These are phyloP conservation scores for Ceratobasidium sp. DNA, from an alignment of 1,284 basidiomycete genomes.

Conservation along the genomic window DNA sequence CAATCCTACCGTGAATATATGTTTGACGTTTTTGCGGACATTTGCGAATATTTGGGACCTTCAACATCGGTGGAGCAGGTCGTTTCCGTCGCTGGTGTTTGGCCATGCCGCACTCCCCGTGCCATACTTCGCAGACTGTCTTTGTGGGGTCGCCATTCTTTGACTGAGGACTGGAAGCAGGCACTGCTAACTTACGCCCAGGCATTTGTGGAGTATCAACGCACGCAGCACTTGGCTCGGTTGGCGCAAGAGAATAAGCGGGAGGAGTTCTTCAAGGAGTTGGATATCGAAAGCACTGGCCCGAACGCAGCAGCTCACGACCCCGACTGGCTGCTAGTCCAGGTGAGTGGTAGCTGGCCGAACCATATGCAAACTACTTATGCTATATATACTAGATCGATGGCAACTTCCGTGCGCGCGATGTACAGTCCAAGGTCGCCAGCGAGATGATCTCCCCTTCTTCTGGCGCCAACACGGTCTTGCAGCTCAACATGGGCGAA, in stretches of 20 bases:
- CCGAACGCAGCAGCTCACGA: not conserved
- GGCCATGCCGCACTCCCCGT: slow-evolving; percentile 22
- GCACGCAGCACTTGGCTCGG: not conserved
- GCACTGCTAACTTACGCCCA: slow-evolving; percentile 19
- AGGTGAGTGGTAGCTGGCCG: slow-evolving; percentile 2
- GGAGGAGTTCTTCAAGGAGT: slow-evolving; percentile 23
- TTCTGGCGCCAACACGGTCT: slow-evolving; percentile 54
- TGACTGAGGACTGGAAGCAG: not conserved
- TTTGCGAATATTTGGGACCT: not conserved
- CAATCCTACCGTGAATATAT: not conserved
- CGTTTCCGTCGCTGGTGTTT: slow-evolving; percentile 10
- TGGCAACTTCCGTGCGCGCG: slow-evolving; percentile 57
- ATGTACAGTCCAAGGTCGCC: slow-evolving; percentile 58
- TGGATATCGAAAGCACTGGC: not conserved
- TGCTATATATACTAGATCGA: slow-evolving; percentile 56
- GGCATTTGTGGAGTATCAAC: slow-evolving; percentile 4
- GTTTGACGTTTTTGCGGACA: not conserved
- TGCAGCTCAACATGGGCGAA: slow-evolving; percentile 71
- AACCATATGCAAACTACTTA: not conserved
- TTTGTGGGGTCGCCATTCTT: not conserved
- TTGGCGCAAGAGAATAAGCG: not conserved
- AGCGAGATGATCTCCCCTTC: slow-evolving; percentile 62
- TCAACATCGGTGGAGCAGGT: not conserved
- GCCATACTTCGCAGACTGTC: slow-evolving; percentile 1
- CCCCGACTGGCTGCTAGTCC: slow-evolving; percentile 14